phyloP scores from a whole-genome alignment of 2,329 filamentous ascomycete genomes.

The Helminthosporium solani region DNA sequence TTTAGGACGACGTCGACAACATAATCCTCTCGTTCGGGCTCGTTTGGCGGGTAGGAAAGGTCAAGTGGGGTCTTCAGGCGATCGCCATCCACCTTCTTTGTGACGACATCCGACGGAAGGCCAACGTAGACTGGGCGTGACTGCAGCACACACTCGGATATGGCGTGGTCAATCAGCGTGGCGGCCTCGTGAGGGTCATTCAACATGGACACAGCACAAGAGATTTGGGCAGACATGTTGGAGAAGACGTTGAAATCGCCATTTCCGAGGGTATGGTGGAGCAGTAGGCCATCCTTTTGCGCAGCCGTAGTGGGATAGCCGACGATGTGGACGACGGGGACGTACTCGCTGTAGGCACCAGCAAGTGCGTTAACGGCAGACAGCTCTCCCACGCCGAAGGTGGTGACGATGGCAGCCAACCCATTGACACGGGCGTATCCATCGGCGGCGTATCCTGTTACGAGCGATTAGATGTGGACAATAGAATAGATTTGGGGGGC shows the following conservation, averaged over 20 bases:
- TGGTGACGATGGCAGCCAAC: conserved; percentile 49
- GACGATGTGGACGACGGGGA: conserved; percentile 51
- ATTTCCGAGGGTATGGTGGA: conserved; percentile 52
- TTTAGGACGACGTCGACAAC: conserved; percentile 78
- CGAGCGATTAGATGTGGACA: conserved; percentile 1
- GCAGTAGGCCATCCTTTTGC: conserved; percentile 44
- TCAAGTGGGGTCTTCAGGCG: conserved; percentile 71
- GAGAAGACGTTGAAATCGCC: conserved; percentile 80
- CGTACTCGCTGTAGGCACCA: conserved; percentile 50
- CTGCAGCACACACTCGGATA: conserved; percentile 71
- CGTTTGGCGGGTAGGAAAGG: conserved; percentile 63
- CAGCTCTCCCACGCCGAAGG: conserved; percentile 52
- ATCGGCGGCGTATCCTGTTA: conserved; percentile 49
- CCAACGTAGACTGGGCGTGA: conserved; percentile 82
- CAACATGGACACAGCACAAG: conserved; percentile 69
- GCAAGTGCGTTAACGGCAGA: conserved; percentile 51
- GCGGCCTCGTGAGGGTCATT: conserved; percentile 70
- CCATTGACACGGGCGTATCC: conserved; percentile 51
- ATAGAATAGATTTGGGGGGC: conserved; percentile 11
- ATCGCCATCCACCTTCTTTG: conserved; percentile 72
- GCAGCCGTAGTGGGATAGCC: conserved; percentile 46
- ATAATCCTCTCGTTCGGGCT: conserved; percentile 72
- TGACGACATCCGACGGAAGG: conserved; percentile 77
- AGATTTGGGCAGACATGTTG: conserved; percentile 73
- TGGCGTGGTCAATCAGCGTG: conserved; percentile 72